These are phyloP conservation scores for Trametes coccinea DNA, from an alignment of 768 basidiomycete species.

Conservation along the genomic window DNA sequence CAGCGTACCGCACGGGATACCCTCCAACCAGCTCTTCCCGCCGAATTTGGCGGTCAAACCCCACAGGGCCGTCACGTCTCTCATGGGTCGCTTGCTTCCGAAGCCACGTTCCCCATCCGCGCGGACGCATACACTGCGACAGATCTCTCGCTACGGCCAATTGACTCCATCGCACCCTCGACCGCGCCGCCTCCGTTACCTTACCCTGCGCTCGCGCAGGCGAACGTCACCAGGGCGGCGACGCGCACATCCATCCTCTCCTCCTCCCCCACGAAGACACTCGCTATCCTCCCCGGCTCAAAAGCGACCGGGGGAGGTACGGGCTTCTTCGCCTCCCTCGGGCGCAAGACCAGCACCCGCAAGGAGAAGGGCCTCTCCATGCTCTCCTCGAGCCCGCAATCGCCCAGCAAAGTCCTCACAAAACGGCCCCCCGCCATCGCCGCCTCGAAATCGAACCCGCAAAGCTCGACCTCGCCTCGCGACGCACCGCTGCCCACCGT, in stretches of 20 bases:
- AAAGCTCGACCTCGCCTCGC: slow-evolving; percentile 33
- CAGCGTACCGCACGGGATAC: slow-evolving; percentile 12
- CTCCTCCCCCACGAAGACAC: slow-evolving; percentile 28
- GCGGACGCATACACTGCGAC: slow-evolving; percentile 79
- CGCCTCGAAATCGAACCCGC: slow-evolving; percentile 27
- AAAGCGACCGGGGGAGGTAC: slow-evolving; percentile 42
- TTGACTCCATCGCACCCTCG: slow-evolving; percentile 49
- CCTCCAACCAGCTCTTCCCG: neutral
- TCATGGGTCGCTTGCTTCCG: slow-evolving; percentile 69
- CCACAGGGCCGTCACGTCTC: slow-evolving; percentile 67
- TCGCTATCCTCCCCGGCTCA: slow-evolving; percentile 30
- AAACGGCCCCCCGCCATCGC: slow-evolving; percentile 38
- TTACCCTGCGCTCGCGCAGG: slow-evolving; percentile 66
- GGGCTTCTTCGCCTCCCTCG: slow-evolving; percentile 74
- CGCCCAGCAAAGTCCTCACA: slow-evolving; percentile 38
- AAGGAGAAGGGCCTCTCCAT: slow-evolving; percentile 30
- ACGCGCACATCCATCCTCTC: slow-evolving; percentile 39
- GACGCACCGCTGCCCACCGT: slow-evolving; percentile 29
- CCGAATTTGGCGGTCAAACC: slow-evolving; percentile 12
- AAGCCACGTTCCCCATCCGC: slow-evolving; percentile 76
- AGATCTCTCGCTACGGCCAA: slow-evolving; percentile 56
- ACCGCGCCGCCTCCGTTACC: slow-evolving; percentile 59
- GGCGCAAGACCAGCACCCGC: slow-evolving; percentile 64
- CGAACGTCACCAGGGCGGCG: slow-evolving; percentile 34
- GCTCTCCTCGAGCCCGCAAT: slow-evolving; percentile 24